Base-by-base conservation (phyloP, 441 rosid species). In the Kokia cookei region DNA sequence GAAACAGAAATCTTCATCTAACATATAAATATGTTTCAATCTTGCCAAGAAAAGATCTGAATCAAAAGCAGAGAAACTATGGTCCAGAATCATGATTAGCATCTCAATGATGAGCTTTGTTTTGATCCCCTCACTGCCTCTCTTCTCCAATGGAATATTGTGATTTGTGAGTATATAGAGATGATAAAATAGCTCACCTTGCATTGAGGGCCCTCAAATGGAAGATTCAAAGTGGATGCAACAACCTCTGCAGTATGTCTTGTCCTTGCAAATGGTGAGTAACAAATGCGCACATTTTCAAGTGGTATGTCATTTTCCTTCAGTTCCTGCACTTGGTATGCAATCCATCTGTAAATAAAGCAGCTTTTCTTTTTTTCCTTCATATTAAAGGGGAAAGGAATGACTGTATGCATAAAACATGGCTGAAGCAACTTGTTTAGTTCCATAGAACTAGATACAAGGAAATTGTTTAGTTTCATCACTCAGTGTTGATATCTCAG, bases 201-300 rank as follows among this genome's bases (percentile, higher is more conserved):
- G 77, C 93, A 91, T 65, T 88, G 98, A 78, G 97, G 89, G 77
- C 91, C 86, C 35, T 84, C 88, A 76, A 93, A 91, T 1, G 92
- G 89, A 72, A 95, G 57, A 73, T 84, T 84, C 83, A 93, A 73
- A 72, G 84, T 90, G 35, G 93, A 89, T 13, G 94, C 91, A 65
- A 81, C 95, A 66, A 88, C 87, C 77, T 79, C 77, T 22, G 99
- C 97, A 11, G 97, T 93, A 87, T 91, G 95, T 63, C 80, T 83
- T 42, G 98, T 95, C 83, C 98, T 88, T 60, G 97, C 79, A 82
- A 93, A 95, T 4, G 98, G 98, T 4, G 99, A 93, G 84, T 89
- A 95, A 80, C 93, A 95, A 22, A 95, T 90, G 61, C 90, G 90
- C 37, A 91, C 96, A 65, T 75, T 86, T 73, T 87, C 90, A 9